Conservation (phyloP, 1,284 basidiomycete species). For the Taiwanofungus camphoratus region DNA sequence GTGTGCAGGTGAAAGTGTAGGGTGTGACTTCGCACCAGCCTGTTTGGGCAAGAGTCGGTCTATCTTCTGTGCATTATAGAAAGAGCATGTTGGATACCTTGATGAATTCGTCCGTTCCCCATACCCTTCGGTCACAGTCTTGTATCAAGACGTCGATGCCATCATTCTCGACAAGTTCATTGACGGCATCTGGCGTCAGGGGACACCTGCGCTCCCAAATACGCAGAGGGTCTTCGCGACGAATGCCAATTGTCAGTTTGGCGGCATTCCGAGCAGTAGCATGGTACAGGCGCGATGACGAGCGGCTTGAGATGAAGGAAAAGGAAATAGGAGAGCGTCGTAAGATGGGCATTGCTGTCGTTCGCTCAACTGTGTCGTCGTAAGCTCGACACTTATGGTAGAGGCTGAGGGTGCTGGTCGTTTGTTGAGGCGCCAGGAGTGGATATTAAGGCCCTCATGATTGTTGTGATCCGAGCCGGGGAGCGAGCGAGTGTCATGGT, state of each 20-base stretch:
- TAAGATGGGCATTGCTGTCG: conserved; percentile 21
- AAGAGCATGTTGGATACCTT: conserved; percentile 40
- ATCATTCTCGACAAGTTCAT: conserved; percentile 49
- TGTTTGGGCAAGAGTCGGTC: conserved; percentile 24
- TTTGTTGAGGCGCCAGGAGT: too few relatives aligned
- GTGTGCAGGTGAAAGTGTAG: conserved; percentile 58
- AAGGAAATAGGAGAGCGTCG: conserved; percentile 22
- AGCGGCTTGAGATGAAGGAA: conserved; percentile 3
- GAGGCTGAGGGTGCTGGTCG: too few relatives aligned
- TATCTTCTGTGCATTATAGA: not conserved
- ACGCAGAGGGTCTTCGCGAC: conserved; percentile 73
- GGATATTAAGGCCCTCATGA: too few relatives aligned
- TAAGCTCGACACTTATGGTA: too few relatives aligned
- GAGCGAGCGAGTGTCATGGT: too few relatives aligned
- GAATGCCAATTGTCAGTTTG: conserved; percentile 51
- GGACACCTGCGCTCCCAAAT: conserved; percentile 89
- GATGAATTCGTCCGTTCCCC: conserved; percentile 55
- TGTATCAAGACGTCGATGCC: conserved; percentile 69
- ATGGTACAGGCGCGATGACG: conserved; percentile 11
- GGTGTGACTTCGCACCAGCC: conserved; percentile 71
- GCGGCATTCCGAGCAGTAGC: conserved; percentile 4
- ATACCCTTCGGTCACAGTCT: conserved; percentile 72
- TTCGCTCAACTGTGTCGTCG: too few relatives aligned
- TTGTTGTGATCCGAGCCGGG: too few relatives aligned
- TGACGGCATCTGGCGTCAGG: conserved; percentile 70